phyloP scores from a whole-genome alignment of 2,329 filamentous ascomycete species.

The Celoporthe dispersa region DNA sequence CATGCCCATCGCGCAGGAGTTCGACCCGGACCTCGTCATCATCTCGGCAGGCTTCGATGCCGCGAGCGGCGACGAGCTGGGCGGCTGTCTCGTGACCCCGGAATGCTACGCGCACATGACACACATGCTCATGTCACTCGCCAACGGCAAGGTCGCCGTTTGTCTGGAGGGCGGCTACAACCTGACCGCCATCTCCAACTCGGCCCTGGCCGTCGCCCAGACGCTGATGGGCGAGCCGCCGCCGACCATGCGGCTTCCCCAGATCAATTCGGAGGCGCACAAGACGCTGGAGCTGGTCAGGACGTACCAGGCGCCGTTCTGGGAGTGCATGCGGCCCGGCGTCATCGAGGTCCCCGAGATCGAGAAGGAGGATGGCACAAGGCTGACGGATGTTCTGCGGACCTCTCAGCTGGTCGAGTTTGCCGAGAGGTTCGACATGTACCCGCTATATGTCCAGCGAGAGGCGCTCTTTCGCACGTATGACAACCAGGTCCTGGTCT shows the following conservation, averaged over 20 bases:
- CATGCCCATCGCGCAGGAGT: constrained; percentile 94
- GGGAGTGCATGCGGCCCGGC: constrained; percentile 83
- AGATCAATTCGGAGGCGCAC: constrained; percentile 61
- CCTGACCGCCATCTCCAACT: constrained; percentile 87
- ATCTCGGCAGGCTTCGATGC: constrained; percentile 97
- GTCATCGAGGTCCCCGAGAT: constrained; percentile 59
- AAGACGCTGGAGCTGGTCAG: constrained; percentile 63
- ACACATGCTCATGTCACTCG: constrained; percentile 96
- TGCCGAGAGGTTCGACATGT: constrained; percentile 75
- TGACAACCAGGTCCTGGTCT: constrained; percentile 84
- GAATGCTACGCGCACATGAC: constrained; percentile 97
- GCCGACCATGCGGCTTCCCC: constrained; percentile 59
- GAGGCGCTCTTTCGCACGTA: constrained; percentile 75
- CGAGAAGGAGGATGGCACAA: constrained; percentile 57
- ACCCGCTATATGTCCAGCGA: constrained; percentile 78
- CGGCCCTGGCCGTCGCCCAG: constrained; percentile 85
- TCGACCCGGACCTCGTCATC: constrained; percentile 91
- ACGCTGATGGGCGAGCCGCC: constrained; percentile 97
- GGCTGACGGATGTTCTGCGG: constrained; percentile 81
- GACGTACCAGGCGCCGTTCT: constrained; percentile 70
- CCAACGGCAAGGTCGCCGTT: constrained; percentile 84
- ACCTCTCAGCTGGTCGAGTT: constrained; percentile 74
- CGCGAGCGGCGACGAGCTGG: constrained; percentile 88
- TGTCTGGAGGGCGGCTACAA: constrained; percentile 98
- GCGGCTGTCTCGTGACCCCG: constrained; percentile 90